These are phyloP conservation scores for Pleurotus cornucopiae DNA, from an alignment of 768 basidiomycete species.

Conservation along the genomic window DNA sequence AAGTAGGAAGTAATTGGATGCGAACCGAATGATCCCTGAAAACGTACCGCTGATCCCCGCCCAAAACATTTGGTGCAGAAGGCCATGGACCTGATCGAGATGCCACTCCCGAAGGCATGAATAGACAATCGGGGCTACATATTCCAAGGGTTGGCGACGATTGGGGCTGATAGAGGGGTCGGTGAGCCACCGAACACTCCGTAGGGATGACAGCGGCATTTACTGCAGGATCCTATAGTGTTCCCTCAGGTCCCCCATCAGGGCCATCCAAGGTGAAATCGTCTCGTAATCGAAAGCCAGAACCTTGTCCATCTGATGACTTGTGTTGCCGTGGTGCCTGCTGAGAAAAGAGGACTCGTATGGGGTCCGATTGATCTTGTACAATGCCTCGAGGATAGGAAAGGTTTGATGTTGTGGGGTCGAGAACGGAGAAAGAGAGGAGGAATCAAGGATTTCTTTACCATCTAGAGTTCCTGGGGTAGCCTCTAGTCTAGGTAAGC, in stretches of 20 bases:
- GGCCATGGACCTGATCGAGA: constrained; percentile 66
- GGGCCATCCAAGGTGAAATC: constrained; percentile 64
- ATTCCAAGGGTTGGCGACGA: constrained; percentile 37
- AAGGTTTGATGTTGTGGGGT: constrained; percentile 21
- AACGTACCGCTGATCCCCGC: constrained; percentile 65
- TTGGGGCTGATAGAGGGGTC: constrained; percentile 42
- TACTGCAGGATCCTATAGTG: constrained; percentile 65
- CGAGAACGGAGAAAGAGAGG: constrained; percentile 26
- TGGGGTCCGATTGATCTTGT: constrained; percentile 55
- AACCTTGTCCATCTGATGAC: constrained; percentile 34
- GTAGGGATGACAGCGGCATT: constrained; percentile 1
- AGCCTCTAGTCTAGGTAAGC: not conserved
- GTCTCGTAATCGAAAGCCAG: constrained; percentile 68
- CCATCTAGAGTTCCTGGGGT: constrained; percentile 1
- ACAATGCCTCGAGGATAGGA: constrained; percentile 45
- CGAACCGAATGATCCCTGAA: not conserved
- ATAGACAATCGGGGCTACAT: constrained; percentile 57
- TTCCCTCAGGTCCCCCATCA: constrained; percentile 68
- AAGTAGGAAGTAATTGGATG: constrained; percentile 8
- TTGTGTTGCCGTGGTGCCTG: constrained; percentile 36
- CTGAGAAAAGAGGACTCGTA: constrained; percentile 65
- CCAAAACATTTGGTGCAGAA: constrained; percentile 71
- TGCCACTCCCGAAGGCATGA: constrained; percentile 54
- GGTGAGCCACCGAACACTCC: constrained; percentile 5
- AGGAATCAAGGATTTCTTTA: constrained; percentile 25